Conservation (phyloP, 2,329 filamentous ascomycete genomes). For the Neocatenulostroma microsporum region DNA sequence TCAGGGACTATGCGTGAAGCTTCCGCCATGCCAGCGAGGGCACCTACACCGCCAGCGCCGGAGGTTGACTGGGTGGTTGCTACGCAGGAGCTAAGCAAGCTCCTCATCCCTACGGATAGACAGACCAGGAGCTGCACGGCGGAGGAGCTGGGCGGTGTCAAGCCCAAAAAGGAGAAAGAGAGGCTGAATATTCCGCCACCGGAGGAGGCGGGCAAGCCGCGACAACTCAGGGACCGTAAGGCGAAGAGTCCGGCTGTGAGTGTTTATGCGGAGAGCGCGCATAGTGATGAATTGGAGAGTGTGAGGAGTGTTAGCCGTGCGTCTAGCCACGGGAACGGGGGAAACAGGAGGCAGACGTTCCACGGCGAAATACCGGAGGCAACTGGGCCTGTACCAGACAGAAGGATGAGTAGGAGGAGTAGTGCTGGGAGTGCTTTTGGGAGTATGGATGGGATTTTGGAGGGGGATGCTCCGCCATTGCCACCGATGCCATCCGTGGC, state of each 20-base stretch:
- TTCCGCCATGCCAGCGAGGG: slow-evolving; percentile 29
- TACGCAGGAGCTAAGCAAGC: slow-evolving; percentile 69
- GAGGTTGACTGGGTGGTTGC: slow-evolving; percentile 80
- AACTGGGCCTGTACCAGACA: too few species aligned
- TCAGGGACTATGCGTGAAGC: slow-evolving; percentile 44
- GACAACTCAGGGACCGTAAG: slow-evolving; percentile 51
- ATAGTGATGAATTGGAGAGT: slow-evolving; percentile 21
- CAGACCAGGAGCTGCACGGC: slow-evolving; percentile 67
- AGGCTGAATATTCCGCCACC: slow-evolving; percentile 29
- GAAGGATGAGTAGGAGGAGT: slow-evolving; percentile 21
- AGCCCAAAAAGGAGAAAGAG: slow-evolving; percentile 54
- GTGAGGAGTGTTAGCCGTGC: slow-evolving; percentile 16
- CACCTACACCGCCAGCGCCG: slow-evolving; percentile 61
- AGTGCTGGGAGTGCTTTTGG: slow-evolving; percentile 26
- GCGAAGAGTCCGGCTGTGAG: too few species aligned
- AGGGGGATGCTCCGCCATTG: slow-evolving; percentile 15
- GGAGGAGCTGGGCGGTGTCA: slow-evolving; percentile 63
- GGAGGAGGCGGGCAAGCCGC: slow-evolving; percentile 41
- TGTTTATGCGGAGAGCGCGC: slow-evolving; percentile 16
- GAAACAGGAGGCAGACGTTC: slow-evolving; percentile 31
- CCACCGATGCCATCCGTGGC: too few species aligned
- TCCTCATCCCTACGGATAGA: slow-evolving; percentile 69
- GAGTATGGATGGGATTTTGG: slow-evolving; percentile 19
- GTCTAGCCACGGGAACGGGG: slow-evolving; percentile 10
- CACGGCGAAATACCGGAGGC: too few species aligned